Base-by-base conservation (phyloP, 495 filamentous ascomycete species). In the Lentithecium fluviatile region DNA sequence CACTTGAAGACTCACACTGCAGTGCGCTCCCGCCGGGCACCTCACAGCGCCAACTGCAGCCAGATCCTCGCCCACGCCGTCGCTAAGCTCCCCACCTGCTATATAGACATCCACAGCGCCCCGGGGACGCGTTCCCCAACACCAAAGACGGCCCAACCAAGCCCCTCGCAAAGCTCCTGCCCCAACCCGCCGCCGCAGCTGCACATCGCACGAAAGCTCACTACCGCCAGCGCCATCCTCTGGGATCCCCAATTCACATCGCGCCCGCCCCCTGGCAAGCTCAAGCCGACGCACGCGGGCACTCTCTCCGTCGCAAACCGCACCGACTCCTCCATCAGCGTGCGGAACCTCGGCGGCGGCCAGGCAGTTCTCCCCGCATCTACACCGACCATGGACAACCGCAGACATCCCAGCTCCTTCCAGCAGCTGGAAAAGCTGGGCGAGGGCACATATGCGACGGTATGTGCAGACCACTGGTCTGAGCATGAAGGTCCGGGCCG, bases 381-480 rank as follows among this genome's bases (percentile, higher is more conserved):
- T 13, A 29, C 24, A 17, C 62, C 63, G 12, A 78, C 60, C 37
- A 96, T 96, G 91, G 91, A 95, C 75, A 88, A 88, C 56, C 45
- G 65, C 66, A 84, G 91, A 67, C 88, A 94, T 68, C 91, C 91
- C 48, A 95, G 88, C 76, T 96, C 90, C 49, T 97, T 97, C 78
- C 92, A 96, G 83, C 93, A 97, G 84, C 84, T 97, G 74, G 93
- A 97, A 77, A 97, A 88, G 87, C 80, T 98, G 62, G 94, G 94
- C 71, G 94, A 98, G 82, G 94, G 94, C 54, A 98, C 94, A 43
- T 98, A 98, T 86, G 94, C 94, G 56, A 98, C 94, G 23, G 94
- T 96, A 82, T 68, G 71, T 46, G 32, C 6, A 13, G 12, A 29
- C 15, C 6, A 20, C 17, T 20, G 17, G 11, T 17, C 17, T 45